Evolutionary conservation across 83 land plant species (phyloP).

Genomic region (Picea abies): DNA sequence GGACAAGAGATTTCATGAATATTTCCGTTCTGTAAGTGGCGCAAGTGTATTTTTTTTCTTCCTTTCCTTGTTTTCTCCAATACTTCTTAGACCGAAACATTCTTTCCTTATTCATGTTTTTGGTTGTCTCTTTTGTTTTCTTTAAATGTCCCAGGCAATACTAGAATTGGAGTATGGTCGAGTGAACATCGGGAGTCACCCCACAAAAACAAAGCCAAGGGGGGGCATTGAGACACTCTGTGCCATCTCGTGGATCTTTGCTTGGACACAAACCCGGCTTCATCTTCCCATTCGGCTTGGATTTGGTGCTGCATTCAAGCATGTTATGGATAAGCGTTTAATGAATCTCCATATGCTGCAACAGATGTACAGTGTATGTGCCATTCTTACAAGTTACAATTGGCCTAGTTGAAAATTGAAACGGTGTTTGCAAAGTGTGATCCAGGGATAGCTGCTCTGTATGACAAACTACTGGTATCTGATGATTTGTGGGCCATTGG

Average conservation of each 20-base stretch:
- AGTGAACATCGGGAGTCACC: conserved; percentile 93
- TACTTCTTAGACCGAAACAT: no score
- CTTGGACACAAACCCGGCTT: conserved; percentile 90
- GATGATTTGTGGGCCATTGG: conserved; percentile 66
- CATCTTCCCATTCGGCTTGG: conserved; percentile 95
- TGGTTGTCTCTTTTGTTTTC: neutral
- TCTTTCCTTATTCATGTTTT: neutral
- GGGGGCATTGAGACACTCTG: conserved; percentile 92
- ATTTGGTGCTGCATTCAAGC: conserved; percentile 79
- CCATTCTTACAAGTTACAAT: conserved; percentile 91
- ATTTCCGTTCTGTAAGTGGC: conserved; percentile 41
- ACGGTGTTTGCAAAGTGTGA: conserved; percentile 95
- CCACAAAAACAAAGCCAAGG: conserved; percentile 84
- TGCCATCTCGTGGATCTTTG: conserved; percentile 93
- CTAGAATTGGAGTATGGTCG: conserved; percentile 90
- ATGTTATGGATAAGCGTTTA: conserved; percentile 50
- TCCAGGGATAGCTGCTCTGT: conserved; percentile 80
- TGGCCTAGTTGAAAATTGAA: conserved; percentile 57
- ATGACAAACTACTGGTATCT: conserved; percentile 76
- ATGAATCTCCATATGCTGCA: conserved; percentile 56
- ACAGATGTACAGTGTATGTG: conserved; percentile 82
- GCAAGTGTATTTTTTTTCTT: no score
- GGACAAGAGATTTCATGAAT: conserved; percentile 63
- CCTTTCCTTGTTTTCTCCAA: no score
- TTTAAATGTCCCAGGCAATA: conserved; percentile 59